A percentile compares a stretch with the other conserved stretches of the same genome.
Evolutionary conservation across 192 early-diverging fungal species (phyloP).

Genomic region (Hyaloraphidium curvatum): DNA sequence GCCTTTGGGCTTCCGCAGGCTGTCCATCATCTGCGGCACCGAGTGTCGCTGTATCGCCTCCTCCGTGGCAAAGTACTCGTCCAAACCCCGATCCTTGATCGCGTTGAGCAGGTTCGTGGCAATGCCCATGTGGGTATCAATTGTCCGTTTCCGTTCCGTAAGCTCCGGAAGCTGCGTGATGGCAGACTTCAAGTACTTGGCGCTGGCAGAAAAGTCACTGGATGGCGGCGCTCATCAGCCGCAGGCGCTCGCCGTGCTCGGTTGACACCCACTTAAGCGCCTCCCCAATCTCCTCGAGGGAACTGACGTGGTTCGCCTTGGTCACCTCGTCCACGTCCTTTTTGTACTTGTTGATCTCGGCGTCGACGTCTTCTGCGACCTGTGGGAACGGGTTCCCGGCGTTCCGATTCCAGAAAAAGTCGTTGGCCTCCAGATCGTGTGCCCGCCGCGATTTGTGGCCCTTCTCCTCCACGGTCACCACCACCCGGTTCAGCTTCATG

Average conservation of each 20-base stretch:
- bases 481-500: slow-evolving; percentile 75
- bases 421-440: slow-evolving; percentile 74
- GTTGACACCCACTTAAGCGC: too few species aligned
- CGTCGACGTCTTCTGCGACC: slow-evolving; percentile 76
- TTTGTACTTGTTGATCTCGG: slow-evolving; percentile 84
- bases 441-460: slow-evolving; percentile 42
- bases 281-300: slow-evolving; percentile 63
- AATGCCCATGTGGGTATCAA: slow-evolving; percentile 99
- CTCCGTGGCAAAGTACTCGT: slow-evolving; percentile 85
- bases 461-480: slow-evolving; percentile 43
- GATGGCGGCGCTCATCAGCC: too few species aligned
- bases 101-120: slow-evolving; percentile 69
- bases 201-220: slow-evolving; percentile 61
- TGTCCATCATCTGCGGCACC: slow-evolving; percentile 59
- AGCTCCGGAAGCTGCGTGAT: slow-evolving; percentile 87
- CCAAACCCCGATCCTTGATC: slow-evolving; percentile 85
- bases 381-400: slow-evolving; percentile 85
- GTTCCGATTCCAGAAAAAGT: slow-evolving; percentile 90
- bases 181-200: slow-evolving; percentile 72
- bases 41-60: slow-evolving; percentile 67
- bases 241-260: too few species aligned
- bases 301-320: slow-evolving; percentile 58
- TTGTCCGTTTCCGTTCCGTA: slow-evolving; percentile 72
- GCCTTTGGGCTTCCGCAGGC: slow-evolving; percentile 53
- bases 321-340: slow-evolving; percentile 86